A percentile compares a stretch with the other conserved stretches of the same genome.
These are phyloP conservation scores for Tuber aestivum DNA, from an alignment of 495 filamentous ascomycete genomes.

Conservation along the genomic window DNA sequence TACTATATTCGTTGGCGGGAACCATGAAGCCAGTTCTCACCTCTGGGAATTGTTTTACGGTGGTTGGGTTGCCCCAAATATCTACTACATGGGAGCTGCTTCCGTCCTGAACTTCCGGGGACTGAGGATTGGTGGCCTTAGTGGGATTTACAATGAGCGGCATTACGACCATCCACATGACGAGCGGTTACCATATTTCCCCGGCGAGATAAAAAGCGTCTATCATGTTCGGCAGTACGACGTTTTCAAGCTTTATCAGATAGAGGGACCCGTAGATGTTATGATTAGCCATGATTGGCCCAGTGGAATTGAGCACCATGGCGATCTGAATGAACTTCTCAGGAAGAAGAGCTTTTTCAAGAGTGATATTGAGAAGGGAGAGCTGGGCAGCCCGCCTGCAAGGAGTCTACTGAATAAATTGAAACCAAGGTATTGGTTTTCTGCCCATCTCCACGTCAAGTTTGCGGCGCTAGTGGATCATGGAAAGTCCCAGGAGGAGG, in stretches of 20 bases:
- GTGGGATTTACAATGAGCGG: slow-evolving; percentile 85
- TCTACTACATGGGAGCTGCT: slow-evolving; percentile 91
- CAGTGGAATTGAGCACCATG: slow-evolving; percentile 65
- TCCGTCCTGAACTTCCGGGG: slow-evolving; percentile 77
- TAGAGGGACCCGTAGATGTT: slow-evolving; percentile 76
- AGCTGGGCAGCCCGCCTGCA: slow-evolving; percentile 70
- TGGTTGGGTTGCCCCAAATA: slow-evolving; percentile 93
- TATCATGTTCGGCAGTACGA: slow-evolving; percentile 92
- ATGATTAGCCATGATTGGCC: slow-evolving; percentile 97
- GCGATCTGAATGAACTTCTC: slow-evolving; percentile 60
- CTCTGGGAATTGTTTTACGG: slow-evolving; percentile 87
- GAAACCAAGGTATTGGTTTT: slow-evolving; percentile 83
- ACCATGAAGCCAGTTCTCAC: slow-evolving; percentile 86
- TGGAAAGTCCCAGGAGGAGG: slow-evolving; percentile 40
- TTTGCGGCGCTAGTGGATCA: slow-evolving; percentile 69
- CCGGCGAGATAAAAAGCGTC: slow-evolving; percentile 64
- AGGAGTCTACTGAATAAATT: slow-evolving; percentile 71
- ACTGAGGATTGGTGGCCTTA: slow-evolving; percentile 81
- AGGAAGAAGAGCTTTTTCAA: slow-evolving; percentile 64
- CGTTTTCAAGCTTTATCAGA: slow-evolving; percentile 76
- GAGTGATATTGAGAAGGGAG: slow-evolving; percentile 64
- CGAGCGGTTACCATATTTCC: slow-evolving; percentile 79
- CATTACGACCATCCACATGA: slow-evolving; percentile 74
- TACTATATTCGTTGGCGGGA: slow-evolving; percentile 88
- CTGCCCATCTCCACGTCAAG: slow-evolving; percentile 84